phyloP scores from a whole-genome alignment of 305 asterid genomes.

The Solanum hybrid region DNA sequence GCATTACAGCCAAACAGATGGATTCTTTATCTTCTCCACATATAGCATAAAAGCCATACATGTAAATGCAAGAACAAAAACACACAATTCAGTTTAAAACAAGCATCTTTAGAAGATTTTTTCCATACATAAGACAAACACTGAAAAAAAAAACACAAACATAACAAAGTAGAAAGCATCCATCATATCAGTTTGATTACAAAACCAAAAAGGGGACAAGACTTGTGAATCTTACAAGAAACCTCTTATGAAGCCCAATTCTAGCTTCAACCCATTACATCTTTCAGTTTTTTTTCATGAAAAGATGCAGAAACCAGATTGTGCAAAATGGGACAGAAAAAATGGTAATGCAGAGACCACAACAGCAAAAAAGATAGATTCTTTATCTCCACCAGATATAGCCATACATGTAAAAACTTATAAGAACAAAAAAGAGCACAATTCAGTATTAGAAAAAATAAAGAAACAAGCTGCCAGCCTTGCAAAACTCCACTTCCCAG shows the following conservation, averaged over 20 bases:
- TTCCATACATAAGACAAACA: not conserved
- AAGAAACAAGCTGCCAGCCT: not conserved
- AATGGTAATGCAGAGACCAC: not conserved
- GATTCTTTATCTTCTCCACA: not conserved
- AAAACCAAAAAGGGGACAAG: not conserved
- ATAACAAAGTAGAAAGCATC: not conserved
- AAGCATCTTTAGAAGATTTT: not conserved
- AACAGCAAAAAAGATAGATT: not conserved
- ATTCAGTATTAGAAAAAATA: not conserved
- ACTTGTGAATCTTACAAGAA: not conserved
- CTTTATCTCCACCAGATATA: not conserved
- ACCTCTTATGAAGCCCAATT: not conserved
- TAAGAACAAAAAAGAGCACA: not conserved
- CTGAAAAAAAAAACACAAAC: not conserved
- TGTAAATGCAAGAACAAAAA: not conserved
- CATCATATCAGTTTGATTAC: not conserved
- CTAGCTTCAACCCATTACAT: not conserved
- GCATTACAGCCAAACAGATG: not conserved
- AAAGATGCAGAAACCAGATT: not conserved
- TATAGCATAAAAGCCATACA: not conserved
- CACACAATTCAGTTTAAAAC: not conserved
- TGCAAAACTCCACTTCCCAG: not conserved
- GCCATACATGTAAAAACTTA: not conserved
- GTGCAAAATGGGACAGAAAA: not conserved
- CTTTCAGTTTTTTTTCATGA: not conserved